Conservation (phyloP, 2,329 filamentous ascomycete species). For the Ustilaginoidea virens region DNA sequence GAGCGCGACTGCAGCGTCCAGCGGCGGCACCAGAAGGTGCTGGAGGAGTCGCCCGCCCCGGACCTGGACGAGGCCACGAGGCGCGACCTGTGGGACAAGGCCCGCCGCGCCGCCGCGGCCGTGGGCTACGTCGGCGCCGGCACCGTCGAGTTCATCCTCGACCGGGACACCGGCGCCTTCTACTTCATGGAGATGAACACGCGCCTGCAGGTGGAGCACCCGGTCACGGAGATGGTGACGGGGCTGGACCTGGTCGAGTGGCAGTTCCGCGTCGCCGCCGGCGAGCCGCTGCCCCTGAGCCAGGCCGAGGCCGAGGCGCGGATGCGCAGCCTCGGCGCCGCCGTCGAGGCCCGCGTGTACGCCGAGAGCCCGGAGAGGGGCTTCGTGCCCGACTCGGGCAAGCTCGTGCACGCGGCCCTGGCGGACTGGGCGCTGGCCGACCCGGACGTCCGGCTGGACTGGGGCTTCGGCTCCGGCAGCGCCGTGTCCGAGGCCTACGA, state of each 20-base stretch:
- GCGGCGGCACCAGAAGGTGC: slow-evolving; percentile 75
- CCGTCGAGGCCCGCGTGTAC: slow-evolving; percentile 92
- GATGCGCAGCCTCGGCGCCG: slow-evolving; percentile 65
- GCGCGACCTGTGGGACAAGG: slow-evolving; percentile 49
- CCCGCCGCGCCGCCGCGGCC: slow-evolving; percentile 51
- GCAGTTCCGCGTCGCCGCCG: slow-evolving; percentile 67
- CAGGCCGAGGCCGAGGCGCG: slow-evolving; percentile 52
- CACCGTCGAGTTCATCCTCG: slow-evolving; percentile 82
- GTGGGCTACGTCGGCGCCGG: slow-evolving; percentile 82
- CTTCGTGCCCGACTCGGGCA: slow-evolving; percentile 89
- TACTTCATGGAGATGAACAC: slow-evolving; percentile 80
- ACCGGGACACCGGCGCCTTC: slow-evolving; percentile 66
- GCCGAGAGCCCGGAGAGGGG: slow-evolving; percentile 85
- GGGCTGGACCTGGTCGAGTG: slow-evolving; percentile 73
- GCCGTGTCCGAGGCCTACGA: slow-evolving; percentile 92
- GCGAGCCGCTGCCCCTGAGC: slow-evolving; percentile 39
- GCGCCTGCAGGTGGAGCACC: slow-evolving; percentile 88
- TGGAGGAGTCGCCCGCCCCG: slow-evolving; percentile 78
- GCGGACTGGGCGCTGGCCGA: slow-evolving; percentile 44
- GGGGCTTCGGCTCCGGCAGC: slow-evolving; percentile 82
- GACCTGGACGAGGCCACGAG: slow-evolving; percentile 41
- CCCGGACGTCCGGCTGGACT: slow-evolving; percentile 75
- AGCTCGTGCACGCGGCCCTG: slow-evolving; percentile 66
- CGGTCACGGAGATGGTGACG: slow-evolving; percentile 63
- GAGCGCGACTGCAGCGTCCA: slow-evolving; percentile 84